phyloP scores from a whole-genome alignment of 257 asterid genomes.

The Nicotiana benthamiana region DNA sequence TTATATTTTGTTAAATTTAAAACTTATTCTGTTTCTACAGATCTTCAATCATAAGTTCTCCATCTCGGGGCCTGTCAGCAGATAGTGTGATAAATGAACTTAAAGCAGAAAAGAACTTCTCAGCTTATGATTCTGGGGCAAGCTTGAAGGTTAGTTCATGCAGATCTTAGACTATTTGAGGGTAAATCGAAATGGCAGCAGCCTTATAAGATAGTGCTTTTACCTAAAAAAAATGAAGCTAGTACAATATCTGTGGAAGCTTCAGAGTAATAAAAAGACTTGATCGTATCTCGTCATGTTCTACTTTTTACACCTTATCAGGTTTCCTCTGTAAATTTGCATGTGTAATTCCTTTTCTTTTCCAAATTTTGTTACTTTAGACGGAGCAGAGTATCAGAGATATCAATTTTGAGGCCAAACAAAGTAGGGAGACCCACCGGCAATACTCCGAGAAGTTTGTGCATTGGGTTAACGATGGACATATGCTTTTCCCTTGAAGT shows the following conservation, averaged over 20 bases:
- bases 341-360: neutral
- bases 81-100: constrained; percentile 24
- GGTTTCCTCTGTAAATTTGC: neutral
- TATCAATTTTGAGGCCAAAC: constrained; percentile 2
- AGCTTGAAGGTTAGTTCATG: constrained; percentile 47
- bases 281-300: neutral
- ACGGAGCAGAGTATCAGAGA: constrained; percentile 27
- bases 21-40: constrained; percentile 28
- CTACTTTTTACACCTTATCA: neutral
- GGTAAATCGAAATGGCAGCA: neutral
- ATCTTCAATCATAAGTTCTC: constrained; percentile 49
- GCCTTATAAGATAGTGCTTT: too few relatives aligned
- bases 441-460: constrained; percentile 50
- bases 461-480: constrained; percentile 55
- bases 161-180: neutral
- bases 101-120: constrained; percentile 26
- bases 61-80: constrained; percentile 37
- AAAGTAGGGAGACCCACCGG: constrained; percentile 10
- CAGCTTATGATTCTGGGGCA: constrained; percentile 31
- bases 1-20: neutral
- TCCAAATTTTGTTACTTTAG: neutral
- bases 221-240: too few relatives aligned
- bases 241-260: too few relatives aligned
- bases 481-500: constrained; percentile 40
- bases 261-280: neutral